phyloP scores from a whole-genome alignment of 2,329 filamentous ascomycete species.

The Cladosporium oxysporum region DNA sequence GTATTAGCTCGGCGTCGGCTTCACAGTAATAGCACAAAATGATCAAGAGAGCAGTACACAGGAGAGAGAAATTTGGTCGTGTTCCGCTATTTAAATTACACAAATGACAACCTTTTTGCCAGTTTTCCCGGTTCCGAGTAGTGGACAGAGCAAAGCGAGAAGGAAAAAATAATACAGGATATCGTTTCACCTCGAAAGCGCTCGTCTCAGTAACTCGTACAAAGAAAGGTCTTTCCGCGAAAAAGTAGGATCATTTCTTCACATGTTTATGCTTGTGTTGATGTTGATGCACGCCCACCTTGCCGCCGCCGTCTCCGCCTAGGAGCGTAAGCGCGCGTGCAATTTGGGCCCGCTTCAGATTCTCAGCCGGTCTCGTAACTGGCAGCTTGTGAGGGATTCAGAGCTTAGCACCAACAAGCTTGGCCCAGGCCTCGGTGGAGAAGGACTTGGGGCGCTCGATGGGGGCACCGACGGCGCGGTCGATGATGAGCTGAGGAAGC shows the following conservation, averaged over 20 bases:
- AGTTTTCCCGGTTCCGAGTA: not conserved
- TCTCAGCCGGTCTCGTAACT: conserved; percentile 2
- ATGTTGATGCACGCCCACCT: conserved; percentile 22
- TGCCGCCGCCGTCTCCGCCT: conserved; percentile 32
- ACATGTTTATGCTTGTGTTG: conserved; percentile 7
- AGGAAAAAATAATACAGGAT: conserved; percentile 7
- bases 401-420: conserved; percentile 86
- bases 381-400: conserved; percentile 53
- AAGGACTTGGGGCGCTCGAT: conserved; percentile 99
- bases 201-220: not conserved
- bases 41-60: not conserved
- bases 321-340: conserved; percentile 28
- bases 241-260: conserved; percentile 15
- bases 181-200: conserved; percentile 8
- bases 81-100: conserved; percentile 18
- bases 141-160: conserved; percentile 2
- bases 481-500: conserved; percentile 98
- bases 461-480: conserved; percentile 92
- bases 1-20: too few relatives aligned
- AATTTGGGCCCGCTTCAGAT: conserved; percentile 9
- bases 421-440: conserved; percentile 94
- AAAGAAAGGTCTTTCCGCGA: not conserved
- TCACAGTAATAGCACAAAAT: not conserved
- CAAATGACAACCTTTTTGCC: conserved; percentile 17
- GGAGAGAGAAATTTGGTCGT: not conserved